A percentile compares a stretch with the other conserved stretches of the same genome.
Conservation (phyloP, 495 filamentous ascomycete genomes). For the Neurospora discreta region DNA sequence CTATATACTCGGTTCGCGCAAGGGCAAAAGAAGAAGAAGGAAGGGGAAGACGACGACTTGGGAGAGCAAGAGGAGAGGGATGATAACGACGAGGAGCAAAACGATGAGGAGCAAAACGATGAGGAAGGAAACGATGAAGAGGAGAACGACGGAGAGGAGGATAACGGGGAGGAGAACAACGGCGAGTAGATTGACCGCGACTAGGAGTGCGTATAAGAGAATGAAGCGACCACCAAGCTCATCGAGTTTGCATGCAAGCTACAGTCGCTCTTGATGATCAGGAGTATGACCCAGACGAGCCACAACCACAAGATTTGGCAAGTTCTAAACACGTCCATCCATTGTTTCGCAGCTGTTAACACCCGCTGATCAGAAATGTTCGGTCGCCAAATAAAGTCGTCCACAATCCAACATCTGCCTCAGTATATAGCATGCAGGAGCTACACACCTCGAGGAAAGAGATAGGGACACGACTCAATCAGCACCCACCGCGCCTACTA, state of each 20-base stretch:
- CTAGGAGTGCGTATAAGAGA: background rate
- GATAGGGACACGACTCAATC: too few relatives aligned
- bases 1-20: background rate
- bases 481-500: too few relatives aligned
- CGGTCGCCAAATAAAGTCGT: background rate
- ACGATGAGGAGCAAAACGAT: background rate
- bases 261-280: background rate
- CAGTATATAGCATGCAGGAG: too few relatives aligned
- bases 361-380: background rate
- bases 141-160: background rate
- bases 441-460: too few relatives aligned
- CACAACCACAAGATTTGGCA: background rate
- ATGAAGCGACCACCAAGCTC: too few relatives aligned
- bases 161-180: background rate
- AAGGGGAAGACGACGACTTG: background rate
- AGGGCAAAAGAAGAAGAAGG: background rate
- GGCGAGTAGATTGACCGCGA: background rate
- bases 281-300: background rate
- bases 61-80: background rate
- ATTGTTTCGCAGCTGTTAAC: background rate
- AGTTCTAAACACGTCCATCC: background rate
- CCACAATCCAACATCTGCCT: too few relatives aligned
- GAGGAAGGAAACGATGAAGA: background rate
- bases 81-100: background rate
- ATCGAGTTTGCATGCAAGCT: too few relatives aligned